Evolutionary conservation across 2,329 filamentous ascomycete genomes (phyloP).

Genomic region (Aspergillus eucalypticola): DNA sequence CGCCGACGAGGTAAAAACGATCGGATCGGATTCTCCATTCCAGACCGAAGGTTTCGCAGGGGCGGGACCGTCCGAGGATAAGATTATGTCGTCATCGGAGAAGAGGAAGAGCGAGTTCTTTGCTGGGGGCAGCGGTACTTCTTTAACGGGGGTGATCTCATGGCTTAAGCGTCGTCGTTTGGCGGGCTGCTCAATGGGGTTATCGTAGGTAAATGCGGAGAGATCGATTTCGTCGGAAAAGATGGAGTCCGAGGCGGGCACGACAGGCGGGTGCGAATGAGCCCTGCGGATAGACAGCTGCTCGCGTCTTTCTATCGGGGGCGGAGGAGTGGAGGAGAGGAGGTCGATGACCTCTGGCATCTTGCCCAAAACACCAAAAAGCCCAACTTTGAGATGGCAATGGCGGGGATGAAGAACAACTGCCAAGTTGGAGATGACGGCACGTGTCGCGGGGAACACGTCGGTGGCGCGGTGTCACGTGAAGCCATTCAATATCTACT

Average conservation of each 20-base stretch:
- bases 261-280: conserved; percentile 13
- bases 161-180: conserved; percentile 36
- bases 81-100: conserved; percentile 32
- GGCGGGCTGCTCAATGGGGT: conserved; percentile 26
- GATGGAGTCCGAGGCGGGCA: conserved; percentile 14
- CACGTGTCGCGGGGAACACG: conserved; percentile 22
- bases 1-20: conserved; percentile 46
- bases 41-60: conserved; percentile 13
- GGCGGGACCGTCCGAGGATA: conserved; percentile 15
- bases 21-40: conserved; percentile 41
- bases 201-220: conserved; percentile 29
- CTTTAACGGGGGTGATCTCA: conserved; percentile 16
- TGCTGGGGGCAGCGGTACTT: neutral
- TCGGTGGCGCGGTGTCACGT: conserved; percentile 24
- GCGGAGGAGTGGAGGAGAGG: conserved; percentile 37
- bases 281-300: conserved; percentile 17
- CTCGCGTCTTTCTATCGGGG: conserved; percentile 18
- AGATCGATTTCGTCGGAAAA: conserved; percentile 32
- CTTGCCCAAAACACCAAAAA: neutral
- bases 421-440: neutral
- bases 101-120: conserved; percentile 25
- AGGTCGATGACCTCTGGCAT: conserved; percentile 46
- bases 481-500: neutral
- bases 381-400: neutral
- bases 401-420: neutral